phyloP scores from a whole-genome alignment of 2,329 filamentous ascomycete species.

The Ophiostoma sp. region DNA sequence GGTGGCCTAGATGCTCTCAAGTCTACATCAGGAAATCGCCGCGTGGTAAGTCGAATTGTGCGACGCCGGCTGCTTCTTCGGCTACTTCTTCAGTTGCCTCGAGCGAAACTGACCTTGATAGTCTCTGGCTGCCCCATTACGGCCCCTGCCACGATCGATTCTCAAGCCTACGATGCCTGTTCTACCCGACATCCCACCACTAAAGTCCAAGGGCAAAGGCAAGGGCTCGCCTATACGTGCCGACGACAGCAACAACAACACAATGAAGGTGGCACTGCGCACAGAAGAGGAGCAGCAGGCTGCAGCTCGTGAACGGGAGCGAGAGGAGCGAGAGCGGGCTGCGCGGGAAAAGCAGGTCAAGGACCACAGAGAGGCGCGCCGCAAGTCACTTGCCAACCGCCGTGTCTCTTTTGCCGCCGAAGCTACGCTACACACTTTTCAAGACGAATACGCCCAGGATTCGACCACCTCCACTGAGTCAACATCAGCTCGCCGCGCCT shows the following conservation, averaged over 20 bases:
- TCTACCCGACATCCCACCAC: conserved; percentile 60
- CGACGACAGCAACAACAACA: conserved; percentile 35
- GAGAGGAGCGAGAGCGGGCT: conserved; percentile 59
- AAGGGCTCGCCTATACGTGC: conserved; percentile 21
- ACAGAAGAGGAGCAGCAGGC: conserved; percentile 68
- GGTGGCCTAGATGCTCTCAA: conserved; percentile 81
- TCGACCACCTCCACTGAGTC: conserved; percentile 75
- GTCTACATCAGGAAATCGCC: conserved; percentile 67
- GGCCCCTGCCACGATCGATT: conserved; percentile 60
- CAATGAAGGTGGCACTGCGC: conserved; percentile 57
- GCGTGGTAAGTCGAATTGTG: conserved; percentile 56
- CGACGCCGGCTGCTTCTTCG: conserved; percentile 30
- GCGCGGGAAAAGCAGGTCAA: conserved; percentile 56
- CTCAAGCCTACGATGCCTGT: conserved; percentile 73
- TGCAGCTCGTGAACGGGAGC: conserved; percentile 62
- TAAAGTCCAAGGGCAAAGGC: conserved; percentile 50
- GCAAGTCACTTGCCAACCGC: conserved; percentile 88
- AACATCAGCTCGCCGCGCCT: conserved; percentile 70
- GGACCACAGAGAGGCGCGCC: conserved; percentile 76
- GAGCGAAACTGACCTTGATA: conserved; percentile 28
- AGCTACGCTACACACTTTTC: conserved; percentile 94
- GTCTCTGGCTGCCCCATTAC: conserved; percentile 51
- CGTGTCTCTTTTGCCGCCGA: conserved; percentile 96
- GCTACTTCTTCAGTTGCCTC: neutral
- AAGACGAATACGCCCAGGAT: conserved; percentile 83